phyloP scores from a whole-genome alignment of 2,329 filamentous ascomycete species.

The Ceratocystis albifundus region DNA sequence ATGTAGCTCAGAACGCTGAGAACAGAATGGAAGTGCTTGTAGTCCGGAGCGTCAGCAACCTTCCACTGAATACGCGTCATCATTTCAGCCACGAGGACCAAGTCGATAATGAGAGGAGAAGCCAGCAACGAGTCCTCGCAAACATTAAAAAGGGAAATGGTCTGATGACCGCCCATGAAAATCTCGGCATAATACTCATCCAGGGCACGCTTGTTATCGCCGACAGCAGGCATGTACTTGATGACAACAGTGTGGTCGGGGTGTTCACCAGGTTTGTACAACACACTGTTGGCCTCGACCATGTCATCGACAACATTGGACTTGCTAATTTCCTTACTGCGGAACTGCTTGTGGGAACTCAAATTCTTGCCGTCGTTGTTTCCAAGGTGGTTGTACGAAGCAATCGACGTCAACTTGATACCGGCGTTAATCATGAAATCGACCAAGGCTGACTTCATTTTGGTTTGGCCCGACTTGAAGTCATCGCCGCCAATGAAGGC shows the following conservation, averaged over 20 bases:
- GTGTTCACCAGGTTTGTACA: constrained; percentile 87
- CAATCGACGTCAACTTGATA: constrained; percentile 97
- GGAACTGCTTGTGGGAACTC: constrained; percentile 95
- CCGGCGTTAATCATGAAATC: constrained; percentile 98
- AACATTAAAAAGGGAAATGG: constrained; percentile 95
- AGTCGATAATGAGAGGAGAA: constrained; percentile 91
- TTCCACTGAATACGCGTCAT: constrained; percentile 98
- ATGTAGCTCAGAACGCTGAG: constrained; percentile 97
- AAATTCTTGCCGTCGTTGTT: constrained; percentile 99
- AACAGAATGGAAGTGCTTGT: constrained; percentile 91
- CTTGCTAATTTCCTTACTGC: constrained; percentile 99
- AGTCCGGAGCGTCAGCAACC: constrained; percentile 51
- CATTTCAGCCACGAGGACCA: constrained; percentile 87
- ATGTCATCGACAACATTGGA: constrained; percentile 99
- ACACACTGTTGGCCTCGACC: constrained; percentile 85
- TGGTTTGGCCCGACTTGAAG: constrained; percentile 99
- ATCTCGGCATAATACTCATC: constrained; percentile 99
- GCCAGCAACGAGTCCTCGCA: constrained; percentile 97
- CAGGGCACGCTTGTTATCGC: constrained; percentile 96
- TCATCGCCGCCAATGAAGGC: constrained; percentile 96
- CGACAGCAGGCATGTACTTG: constrained; percentile 99
- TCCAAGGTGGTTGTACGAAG: constrained; percentile 97
- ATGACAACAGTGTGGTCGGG: constrained; percentile 98
- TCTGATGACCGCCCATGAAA: constrained; percentile 97
- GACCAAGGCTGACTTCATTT: constrained; percentile 99